A percentile compares a stretch with the other conserved stretches of the same genome.
Conservation (phyloP, 176 grass and related monocot species). For the barley (Hordeum vulgare) region MorexV3_pseudomolecules_assembly NC_058524.1:192487748-192488247, state of each 20-base stretch:
- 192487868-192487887: too few relatives aligned
- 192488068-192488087: not conserved
- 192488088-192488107: not conserved
- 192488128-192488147: not conserved
- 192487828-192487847: not conserved
- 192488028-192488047: not conserved
- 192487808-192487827: constrained; percentile 1
- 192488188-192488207: not conserved
- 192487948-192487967: constrained; percentile 2
- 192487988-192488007: not conserved
- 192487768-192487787: not conserved
- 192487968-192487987: not conserved
- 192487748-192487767: constrained; percentile 55
- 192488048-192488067: constrained; percentile 14
- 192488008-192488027: not conserved
- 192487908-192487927: not conserved
- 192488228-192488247: not conserved
- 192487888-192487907: not conserved
- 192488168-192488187: not conserved
- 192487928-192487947: not conserved
- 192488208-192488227: not conserved
- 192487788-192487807: not conserved
- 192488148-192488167: not conserved
- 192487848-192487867: too few relatives aligned
- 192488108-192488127: not conserved